A percentile compares a stretch with the other conserved stretches of the same genome.
These are phyloP conservation scores for Letharia lupina DNA, from an alignment of 495 filamentous ascomycete genomes.

Conservation along the genomic window DNA sequence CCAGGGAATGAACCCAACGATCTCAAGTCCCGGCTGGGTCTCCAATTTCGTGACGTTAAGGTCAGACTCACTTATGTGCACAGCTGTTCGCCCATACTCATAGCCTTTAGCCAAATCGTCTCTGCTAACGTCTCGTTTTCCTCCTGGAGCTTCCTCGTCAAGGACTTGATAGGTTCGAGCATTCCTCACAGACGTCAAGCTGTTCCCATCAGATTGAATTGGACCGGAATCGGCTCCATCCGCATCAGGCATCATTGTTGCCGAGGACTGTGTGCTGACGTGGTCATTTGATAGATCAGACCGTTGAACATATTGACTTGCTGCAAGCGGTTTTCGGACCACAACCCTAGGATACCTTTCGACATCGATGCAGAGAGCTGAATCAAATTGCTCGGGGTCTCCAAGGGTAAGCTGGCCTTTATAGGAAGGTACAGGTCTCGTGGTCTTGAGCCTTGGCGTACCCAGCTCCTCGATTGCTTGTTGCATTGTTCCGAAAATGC, in stretches of 20 bases:
- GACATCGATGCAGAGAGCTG: conserved; percentile 73
- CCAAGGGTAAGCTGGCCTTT: conserved; percentile 76
- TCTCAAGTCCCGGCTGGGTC: conserved; percentile 61
- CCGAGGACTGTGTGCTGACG: conserved; percentile 41
- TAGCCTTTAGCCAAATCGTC: conserved; percentile 89
- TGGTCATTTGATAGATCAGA: conserved; percentile 37
- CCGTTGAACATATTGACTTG: conserved; percentile 61
- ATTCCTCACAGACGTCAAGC: conserved; percentile 58
- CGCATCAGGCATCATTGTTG: conserved; percentile 35
- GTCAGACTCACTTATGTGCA: conserved; percentile 79
- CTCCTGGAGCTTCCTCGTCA: conserved; percentile 63
- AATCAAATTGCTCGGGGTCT: conserved; percentile 62
- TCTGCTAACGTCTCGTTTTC: conserved; percentile 73
- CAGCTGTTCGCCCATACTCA: conserved; percentile 85
- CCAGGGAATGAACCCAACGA: conserved; percentile 76
- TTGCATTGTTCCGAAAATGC: conserved; percentile 70
- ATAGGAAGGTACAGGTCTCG: conserved; percentile 64
- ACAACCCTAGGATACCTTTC: conserved; percentile 83
- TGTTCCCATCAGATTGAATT: conserved; percentile 31
- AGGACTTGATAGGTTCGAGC: conserved; percentile 71
- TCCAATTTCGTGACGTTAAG: conserved; percentile 72
- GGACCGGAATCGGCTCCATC: conserved; percentile 39
- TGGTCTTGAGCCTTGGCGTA: conserved; percentile 66
- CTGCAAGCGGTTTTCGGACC: conserved; percentile 60
- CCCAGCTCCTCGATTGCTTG: conserved; percentile 71